A percentile compares a stretch with the other conserved stretches of the same genome.
phyloP scores from a whole-genome alignment of 176 grass and related monocot species.

The Alopecurus myosuroides region DNA sequence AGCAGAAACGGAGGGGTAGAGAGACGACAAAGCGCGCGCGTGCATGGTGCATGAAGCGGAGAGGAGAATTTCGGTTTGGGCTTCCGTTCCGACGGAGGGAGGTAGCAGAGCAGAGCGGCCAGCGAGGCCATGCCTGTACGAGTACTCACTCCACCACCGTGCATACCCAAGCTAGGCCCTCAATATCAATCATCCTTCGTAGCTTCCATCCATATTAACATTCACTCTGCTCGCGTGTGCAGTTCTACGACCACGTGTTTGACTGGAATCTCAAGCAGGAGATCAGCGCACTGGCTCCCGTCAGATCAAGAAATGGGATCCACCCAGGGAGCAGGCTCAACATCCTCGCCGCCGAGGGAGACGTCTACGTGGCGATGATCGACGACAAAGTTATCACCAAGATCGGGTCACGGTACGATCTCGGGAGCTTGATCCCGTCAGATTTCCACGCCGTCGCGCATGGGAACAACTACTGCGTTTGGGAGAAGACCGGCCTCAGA shows the following conservation, averaged over 20 bases:
- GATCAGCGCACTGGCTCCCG: slow-evolving; percentile 40
- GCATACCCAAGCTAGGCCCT: not conserved
- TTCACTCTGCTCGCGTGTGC: not conserved
- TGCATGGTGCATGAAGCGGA: too few relatives aligned
- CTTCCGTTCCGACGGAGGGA: too few relatives aligned
- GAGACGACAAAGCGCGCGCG: too few relatives aligned
- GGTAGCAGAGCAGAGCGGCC: too few relatives aligned
- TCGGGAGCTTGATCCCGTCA: slow-evolving; percentile 61
- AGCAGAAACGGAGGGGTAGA: too few relatives aligned
- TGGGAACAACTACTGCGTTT: slow-evolving; percentile 70
- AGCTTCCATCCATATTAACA: not conserved
- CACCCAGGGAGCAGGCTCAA: slow-evolving; percentile 44
- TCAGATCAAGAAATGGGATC: slow-evolving; percentile 50
- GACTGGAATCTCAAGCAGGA: slow-evolving; percentile 71
- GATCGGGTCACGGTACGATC: slow-evolving; percentile 55
- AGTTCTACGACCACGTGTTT: slow-evolving; percentile 87
- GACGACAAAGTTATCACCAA: slow-evolving; percentile 64
- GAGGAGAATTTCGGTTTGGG: too few relatives aligned
- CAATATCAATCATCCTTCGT: not conserved
- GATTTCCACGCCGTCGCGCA: slow-evolving; percentile 47
- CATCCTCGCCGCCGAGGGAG: slow-evolving; percentile 49
- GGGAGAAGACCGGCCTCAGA: slow-evolving; percentile 53
- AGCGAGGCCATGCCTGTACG: too few relatives aligned
- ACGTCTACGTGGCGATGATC: slow-evolving; percentile 61
- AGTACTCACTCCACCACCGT: not conserved